Conservation (phyloP, 345 rosid species). For the Laguncularia racemosa region DNA sequence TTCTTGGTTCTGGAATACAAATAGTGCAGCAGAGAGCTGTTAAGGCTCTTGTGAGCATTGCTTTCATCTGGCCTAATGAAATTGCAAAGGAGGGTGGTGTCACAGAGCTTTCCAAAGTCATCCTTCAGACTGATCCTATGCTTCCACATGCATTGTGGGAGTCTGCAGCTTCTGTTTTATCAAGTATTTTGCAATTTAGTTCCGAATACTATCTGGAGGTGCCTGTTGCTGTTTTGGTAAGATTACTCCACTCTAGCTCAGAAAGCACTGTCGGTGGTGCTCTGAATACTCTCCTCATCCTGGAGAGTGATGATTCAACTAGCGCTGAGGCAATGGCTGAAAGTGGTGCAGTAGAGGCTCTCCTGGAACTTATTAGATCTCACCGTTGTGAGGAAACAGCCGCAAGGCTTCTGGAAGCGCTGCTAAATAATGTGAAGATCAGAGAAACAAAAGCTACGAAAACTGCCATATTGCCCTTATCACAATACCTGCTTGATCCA, state of each 20-base stretch:
- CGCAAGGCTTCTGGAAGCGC: conserved; percentile 85
- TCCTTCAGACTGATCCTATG: conserved; percentile 92
- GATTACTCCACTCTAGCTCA: conserved; percentile 77
- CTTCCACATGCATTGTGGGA: conserved; percentile 93
- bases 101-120: conserved; percentile 79
- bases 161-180: conserved; percentile 82
- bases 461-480: conserved; percentile 79
- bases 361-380: conserved; percentile 85
- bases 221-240: conserved; percentile 90
- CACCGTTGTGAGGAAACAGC: conserved; percentile 98
- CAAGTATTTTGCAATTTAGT: conserved; percentile 88
- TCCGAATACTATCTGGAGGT: conserved; percentile 94
- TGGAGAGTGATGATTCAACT: conserved; percentile 93
- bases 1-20: conserved; percentile 83
- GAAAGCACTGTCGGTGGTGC: conserved; percentile 85
- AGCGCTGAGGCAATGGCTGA: conserved; percentile 99
- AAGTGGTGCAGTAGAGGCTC: conserved; percentile 97
- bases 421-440: conserved; percentile 93
- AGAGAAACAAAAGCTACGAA: conserved; percentile 92
- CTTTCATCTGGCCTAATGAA: conserved; percentile 86
- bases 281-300: conserved; percentile 85
- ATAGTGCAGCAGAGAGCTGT: conserved; percentile 96
- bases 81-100: conserved; percentile 98
- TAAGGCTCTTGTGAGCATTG: conserved; percentile 92
- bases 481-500: conserved; percentile 96